Base-by-base conservation (phyloP, 2,329 filamentous ascomycete species). In the Epichloe sibirici region DNA sequence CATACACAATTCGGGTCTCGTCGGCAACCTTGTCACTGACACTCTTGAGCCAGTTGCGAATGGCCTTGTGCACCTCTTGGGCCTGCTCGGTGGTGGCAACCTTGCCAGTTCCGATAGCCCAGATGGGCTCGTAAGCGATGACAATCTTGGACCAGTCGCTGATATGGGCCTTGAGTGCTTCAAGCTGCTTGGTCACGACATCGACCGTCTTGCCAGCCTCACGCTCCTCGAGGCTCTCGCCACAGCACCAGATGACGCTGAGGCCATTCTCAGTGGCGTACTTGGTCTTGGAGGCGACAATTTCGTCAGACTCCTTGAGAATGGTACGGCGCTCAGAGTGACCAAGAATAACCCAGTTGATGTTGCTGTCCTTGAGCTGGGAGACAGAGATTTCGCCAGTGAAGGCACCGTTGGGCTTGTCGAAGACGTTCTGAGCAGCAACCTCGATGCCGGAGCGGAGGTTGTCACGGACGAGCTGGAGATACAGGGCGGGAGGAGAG, bases 61-160 rank as follows among this genome's bases (percentile, higher is more conserved):
- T 94, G 60, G 86, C 89, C 64, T 85, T 88, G 76, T 95, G 90
- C 55, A 93, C 89, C 71, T 95, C 89, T 77, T 95, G 90, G 54
- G 90, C 90, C 79, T 95, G 90, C 74, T 89, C 78, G 55, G 83
- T 90, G 58, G 84, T 86, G 62, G 89, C 89, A 60, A 94, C 89
- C 77, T 93, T 94, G 71, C 93, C 93, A 60, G 93, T 97, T 62
- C 91, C 91, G 62, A 83, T 86, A 69, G 82, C 90, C 91, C 93
- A 98, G 78, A 98, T 94, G 66, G 93, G 93, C 81, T 98, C 93
- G 74, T 98, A 98, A 66, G 93, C 93, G 65, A 98, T 81, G 69
- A 98, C 93, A 59, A 98, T 81, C 77, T 93, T 93, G 66, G 77
- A 81, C 93, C 93, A 98, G 75, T 95, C 88, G 63, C 81, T 75